phyloP scores from a whole-genome alignment of 179 eudicot species.

The Pouteria campechiana region DNA sequence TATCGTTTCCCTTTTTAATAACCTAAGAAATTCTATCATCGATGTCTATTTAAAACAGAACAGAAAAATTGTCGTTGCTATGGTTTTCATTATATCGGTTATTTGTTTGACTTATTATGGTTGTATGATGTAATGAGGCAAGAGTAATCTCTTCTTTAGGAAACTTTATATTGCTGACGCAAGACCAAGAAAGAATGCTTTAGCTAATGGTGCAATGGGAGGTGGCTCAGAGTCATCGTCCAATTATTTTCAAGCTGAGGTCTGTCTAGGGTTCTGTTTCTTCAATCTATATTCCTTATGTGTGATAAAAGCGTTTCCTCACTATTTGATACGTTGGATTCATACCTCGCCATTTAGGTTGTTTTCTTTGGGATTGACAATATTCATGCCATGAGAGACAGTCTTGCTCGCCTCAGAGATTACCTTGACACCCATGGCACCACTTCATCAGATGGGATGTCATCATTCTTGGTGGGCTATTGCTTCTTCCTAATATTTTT shows the following conservation, averaged over 20 bases:
- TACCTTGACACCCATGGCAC: conserved; percentile 94
- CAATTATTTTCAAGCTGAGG: conserved; percentile 96
- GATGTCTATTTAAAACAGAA: too few species aligned
- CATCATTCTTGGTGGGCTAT: conserved; percentile 74
- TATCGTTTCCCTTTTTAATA: too few species aligned
- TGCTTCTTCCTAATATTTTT: background rate
- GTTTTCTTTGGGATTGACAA: conserved; percentile 98
- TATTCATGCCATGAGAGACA: conserved; percentile 98
- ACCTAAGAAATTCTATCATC: too few species aligned
- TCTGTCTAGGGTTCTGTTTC: conserved; percentile 13
- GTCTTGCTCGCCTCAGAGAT: conserved; percentile 92
- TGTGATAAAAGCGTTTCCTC: background rate
- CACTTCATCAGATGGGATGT: conserved; percentile 95
- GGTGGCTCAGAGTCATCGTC: conserved; percentile 99
- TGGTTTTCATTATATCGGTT: too few species aligned
- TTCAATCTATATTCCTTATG: background rate
- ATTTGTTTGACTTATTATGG: too few species aligned
- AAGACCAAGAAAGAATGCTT: conserved; percentile 95
- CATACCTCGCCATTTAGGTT: too few species aligned
- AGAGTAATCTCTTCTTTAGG: conserved; percentile 27
- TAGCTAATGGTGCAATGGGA: conserved; percentile 99
- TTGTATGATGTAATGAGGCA: too few species aligned
- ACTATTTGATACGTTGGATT: conserved; percentile 6
- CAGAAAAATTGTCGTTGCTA: too few species aligned
- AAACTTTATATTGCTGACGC: conserved; percentile 98